Conservation (phyloP, 139 green algal species). For the Astrephomene gubernaculifera region DNA sequence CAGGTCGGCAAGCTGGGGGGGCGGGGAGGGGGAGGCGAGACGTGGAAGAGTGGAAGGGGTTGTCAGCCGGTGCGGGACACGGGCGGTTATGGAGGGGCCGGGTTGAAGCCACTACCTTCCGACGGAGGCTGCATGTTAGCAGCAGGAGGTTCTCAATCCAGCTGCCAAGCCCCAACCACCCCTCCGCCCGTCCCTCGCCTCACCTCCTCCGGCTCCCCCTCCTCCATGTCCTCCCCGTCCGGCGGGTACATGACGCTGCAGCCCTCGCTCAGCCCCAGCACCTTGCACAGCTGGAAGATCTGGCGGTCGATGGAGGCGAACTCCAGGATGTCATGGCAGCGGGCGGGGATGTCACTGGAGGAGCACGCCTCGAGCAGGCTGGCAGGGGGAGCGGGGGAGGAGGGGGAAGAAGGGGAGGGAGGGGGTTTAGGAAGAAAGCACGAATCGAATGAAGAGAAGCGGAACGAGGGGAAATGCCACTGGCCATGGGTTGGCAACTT, state of each 20-base stretch:
- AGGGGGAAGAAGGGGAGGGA: neutral
- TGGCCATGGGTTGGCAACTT: no score
- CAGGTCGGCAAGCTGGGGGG: neutral
- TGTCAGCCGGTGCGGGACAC: no score
- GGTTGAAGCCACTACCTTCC: no score
- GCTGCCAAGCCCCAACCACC: neutral
- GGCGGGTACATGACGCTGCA: neutral
- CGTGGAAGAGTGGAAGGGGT: neutral
- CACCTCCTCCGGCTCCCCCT: neutral
- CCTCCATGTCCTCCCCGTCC: constrained; percentile 4
- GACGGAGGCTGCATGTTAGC: no score
- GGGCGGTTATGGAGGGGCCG: no score
- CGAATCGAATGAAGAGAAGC: no score
- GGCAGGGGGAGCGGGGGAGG: neutral
- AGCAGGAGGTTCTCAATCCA: no score
- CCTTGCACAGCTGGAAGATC: constrained; percentile 9
- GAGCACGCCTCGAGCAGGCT: constrained; percentile 42
- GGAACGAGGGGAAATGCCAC: no score
- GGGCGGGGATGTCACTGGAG: constrained; percentile 5
- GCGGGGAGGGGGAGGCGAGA: neutral
- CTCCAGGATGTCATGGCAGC: constrained; percentile 47
- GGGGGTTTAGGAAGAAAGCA: neutral
- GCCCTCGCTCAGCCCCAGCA: constrained; percentile 29
- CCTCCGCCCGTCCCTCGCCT: neutral
- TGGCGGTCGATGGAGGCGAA: constrained; percentile 45